These are phyloP conservation scores for Pelargonium citronellum DNA, from an alignment of 441 rosid genomes.

Conservation along the genomic window DNA sequence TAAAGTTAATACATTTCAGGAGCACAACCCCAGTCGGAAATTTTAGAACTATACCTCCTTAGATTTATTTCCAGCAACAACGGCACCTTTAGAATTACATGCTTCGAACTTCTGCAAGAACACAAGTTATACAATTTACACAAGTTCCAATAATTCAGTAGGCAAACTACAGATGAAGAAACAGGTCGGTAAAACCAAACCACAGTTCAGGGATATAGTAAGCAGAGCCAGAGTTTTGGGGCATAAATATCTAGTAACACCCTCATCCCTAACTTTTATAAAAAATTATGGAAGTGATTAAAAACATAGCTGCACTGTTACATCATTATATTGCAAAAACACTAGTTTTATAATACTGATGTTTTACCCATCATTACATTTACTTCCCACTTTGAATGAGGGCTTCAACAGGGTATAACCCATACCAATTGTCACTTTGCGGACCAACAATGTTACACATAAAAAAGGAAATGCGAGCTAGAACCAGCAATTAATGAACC, in stretches of 20 bases:
- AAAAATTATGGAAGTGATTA: neutral
- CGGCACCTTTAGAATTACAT: conserved; percentile 64
- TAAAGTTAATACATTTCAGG: neutral
- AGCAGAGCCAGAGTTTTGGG: neutral
- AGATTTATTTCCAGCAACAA: conserved; percentile 68
- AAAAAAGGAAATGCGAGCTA: neutral
- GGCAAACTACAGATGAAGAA: conserved; percentile 7
- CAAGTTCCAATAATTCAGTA: conserved; percentile 13
- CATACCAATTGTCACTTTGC: neutral
- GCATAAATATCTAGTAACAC: neutral
- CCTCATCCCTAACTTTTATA: neutral
- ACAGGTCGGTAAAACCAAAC: neutral
- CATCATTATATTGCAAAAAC: neutral
- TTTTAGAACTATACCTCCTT: conserved; percentile 56
- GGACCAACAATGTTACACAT: neutral
- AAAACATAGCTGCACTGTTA: neutral
- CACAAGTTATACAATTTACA: conserved; percentile 9
- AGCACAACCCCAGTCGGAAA: conserved; percentile 1
- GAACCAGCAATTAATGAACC: neutral
- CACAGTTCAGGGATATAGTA: neutral
- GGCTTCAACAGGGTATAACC: neutral
- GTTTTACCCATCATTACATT: neutral
- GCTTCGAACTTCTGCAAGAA: conserved; percentile 82
- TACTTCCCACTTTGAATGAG: conserved; percentile 3
- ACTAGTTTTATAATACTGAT: neutral